These are phyloP conservation scores for Russula brevipes DNA, from an alignment of 768 basidiomycete genomes.

Conservation along the genomic window DNA sequence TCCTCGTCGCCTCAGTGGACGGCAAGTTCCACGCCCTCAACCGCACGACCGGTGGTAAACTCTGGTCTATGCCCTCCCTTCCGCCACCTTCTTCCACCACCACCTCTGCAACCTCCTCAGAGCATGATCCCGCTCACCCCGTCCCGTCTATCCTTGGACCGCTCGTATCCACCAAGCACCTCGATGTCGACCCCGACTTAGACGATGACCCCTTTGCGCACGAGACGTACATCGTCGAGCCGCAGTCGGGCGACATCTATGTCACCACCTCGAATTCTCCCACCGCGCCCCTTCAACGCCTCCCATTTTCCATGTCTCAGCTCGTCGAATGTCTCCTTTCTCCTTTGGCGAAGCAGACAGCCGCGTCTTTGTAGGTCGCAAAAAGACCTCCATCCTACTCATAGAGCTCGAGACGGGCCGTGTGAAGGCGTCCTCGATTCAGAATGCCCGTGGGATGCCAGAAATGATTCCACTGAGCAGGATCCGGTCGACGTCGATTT, in stretches of 20 bases:
- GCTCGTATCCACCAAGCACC: conserved; percentile 67
- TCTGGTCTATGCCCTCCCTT: conserved; percentile 83
- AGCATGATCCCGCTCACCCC: conserved; percentile 18
- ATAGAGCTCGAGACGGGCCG: conserved; percentile 76
- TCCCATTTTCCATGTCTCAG: conserved; percentile 89
- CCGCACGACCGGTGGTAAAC: conserved; percentile 68
- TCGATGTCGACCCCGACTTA: conserved; percentile 51
- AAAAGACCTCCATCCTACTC: conserved; percentile 77
- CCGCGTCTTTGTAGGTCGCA: conserved; percentile 83
- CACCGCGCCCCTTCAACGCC: conserved; percentile 68
- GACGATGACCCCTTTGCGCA: conserved; percentile 47
- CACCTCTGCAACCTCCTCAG: conserved; percentile 27
- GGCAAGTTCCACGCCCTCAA: conserved; percentile 94
- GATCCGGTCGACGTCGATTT: conserved; percentile 44
- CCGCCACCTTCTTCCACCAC: conserved; percentile 31
- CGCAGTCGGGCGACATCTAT: conserved; percentile 90
- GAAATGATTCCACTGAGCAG: conserved; percentile 46
- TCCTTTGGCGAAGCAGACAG: conserved; percentile 67
- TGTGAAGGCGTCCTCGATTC: conserved; percentile 71
- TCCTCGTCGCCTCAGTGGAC: conserved; percentile 89
- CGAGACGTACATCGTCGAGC: conserved; percentile 91
- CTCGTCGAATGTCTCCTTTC: conserved; percentile 86
- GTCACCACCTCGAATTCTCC: conserved; percentile 58
- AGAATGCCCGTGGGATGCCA: conserved; percentile 74
- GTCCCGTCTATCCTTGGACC: conserved; percentile 56